Evolutionary conservation across 257 asterid genomes (phyloP), one percentile per base, ranked within the genome.

Genomic region (Solanum lycopersicoides): DNA sequence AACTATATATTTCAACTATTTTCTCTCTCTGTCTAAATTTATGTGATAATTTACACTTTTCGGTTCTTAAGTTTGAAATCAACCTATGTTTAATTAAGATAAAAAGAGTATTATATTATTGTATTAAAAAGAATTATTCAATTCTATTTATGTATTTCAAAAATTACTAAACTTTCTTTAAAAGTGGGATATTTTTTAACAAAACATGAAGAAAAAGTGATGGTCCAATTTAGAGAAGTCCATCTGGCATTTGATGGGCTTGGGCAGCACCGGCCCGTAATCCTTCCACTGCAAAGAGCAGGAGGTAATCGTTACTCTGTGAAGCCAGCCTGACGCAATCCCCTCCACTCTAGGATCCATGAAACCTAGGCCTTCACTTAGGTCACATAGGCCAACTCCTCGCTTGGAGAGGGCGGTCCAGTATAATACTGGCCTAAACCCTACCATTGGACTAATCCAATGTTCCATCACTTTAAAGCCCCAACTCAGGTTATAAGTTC

Each of bases 11-110:
- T 20, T 18, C 63, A 53, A 53, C 20, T 2, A 15, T 7, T 53
- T 0, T 28, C n/a, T n/a, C n/a, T 0, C 4, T 50, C 1, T 0
- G 1, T 8, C 0, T 59, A 9, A 59, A 59, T 59, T 59, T 59
- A 59, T 9, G 66, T 21, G 66, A 15, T 0, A 5, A 15, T 50
- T 0, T 50, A 50, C 15, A 9, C 1, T 9, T 21, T 60, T 60
- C 0, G 13, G 13, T 21, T 21, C 12, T 60, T 23, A n/a, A 23
- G 14, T 23, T 23, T 0, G 2, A 60, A 23, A 23, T 9, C 0
- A 60, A 3, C n/a, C 0, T 60, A 60, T 60, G 25, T 23, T 21
- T 23, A 9, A 23, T 21, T 20, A 21, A 21, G 0, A 59, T 59
- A 18, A 7, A 18, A 59, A 20, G 1, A 59, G 2, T 8, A 56